Evolutionary conservation across 2,329 filamentous ascomycete species (phyloP).

Genomic region (Ophiostoma ips): DNA sequence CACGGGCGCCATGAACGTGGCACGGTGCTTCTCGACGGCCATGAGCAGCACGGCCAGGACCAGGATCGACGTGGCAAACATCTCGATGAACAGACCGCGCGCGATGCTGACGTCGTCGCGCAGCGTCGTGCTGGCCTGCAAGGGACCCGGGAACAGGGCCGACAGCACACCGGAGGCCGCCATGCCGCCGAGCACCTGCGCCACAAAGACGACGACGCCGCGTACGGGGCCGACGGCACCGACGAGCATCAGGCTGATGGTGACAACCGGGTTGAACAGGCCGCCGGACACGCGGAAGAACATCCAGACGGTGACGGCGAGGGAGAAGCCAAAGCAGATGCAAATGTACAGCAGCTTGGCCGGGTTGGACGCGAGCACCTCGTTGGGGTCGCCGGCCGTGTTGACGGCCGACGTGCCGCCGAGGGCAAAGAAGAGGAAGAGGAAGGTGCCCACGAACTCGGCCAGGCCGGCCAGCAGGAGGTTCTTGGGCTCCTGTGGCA

Average conservation of each 20-base stretch:
- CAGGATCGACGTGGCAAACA: constrained; percentile 50
- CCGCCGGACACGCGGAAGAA: constrained; percentile 41
- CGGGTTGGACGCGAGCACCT: constrained; percentile 16
- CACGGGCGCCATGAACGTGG: constrained; percentile 56
- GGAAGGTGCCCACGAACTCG: constrained; percentile 39
- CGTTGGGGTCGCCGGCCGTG: constrained; percentile 11
- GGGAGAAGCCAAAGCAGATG: constrained; percentile 33
- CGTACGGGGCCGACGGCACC: constrained; percentile 41
- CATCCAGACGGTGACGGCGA: constrained; percentile 41
- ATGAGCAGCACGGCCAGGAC: constrained; percentile 55
- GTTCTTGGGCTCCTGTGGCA: constrained; percentile 17
- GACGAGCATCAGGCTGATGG: constrained; percentile 44
- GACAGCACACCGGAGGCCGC: constrained; percentile 43
- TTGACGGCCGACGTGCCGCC: constrained; percentile 18
- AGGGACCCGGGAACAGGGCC: constrained; percentile 41
- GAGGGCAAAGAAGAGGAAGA: constrained; percentile 32
- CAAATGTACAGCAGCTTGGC: constrained; percentile 34
- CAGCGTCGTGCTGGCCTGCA: constrained; percentile 42
- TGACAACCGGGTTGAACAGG: constrained; percentile 37
- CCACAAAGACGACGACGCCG: constrained; percentile 35
- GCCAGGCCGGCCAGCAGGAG: constrained; percentile 29
- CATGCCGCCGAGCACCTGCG: constrained; percentile 46
- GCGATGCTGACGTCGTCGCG: constrained; percentile 34
- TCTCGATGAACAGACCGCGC: constrained; percentile 52
- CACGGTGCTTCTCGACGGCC: constrained; percentile 59